Evolutionary conservation across 106 monocot species (phyloP), one percentile per base, ranked within the genome.

Genomic region (Agapanthus africanus): DNA sequence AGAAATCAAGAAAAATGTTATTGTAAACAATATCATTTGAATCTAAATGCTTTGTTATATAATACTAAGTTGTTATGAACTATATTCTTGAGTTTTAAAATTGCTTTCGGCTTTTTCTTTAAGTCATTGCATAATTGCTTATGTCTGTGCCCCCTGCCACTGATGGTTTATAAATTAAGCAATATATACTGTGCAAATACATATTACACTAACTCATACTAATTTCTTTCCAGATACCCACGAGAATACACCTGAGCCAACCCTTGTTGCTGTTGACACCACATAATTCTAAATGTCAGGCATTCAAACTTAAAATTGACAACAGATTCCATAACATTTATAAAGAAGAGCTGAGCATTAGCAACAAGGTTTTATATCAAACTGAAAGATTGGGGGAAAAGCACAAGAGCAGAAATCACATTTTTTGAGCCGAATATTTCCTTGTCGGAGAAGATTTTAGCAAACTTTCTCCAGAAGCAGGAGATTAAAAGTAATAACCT

Each of bases 361-460:
- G 35, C 33, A 61, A 36, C 27, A 33, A 61, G 37, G 40, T 40
- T 65, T 37, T 11, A 28, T 7, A n/a, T 60, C 32, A 60, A 35
- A 35, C 21, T 25, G 32, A 67, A 25, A 33, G n/a, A 19, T 31
- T 11, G 16, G 5, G 6, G 35, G 5, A 15, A 32, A 6, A 13
- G 30, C 36, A 36, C 25, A 57, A 31, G 38, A 71, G 63, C 60
- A 35, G 35, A 57, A 79, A 27, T 74, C 78, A 97, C 95, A 72
- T 81, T 80, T 73, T 74, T 82, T 76, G 91, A 86, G 32, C 95
- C 95, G 67, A 92, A 73, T 74, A 97, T 80, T 41, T 97, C 88
- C 67, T 89, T 85, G 30, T 91, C 78, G 62, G 89, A 79, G 33
- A 87, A 74, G 18, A 84, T 30, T 14, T 69, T 63, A 32, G 59